Evolutionary conservation across 805 yeast genomes (phyloP).

Genomic region (Yarrowia deformans): DNA sequence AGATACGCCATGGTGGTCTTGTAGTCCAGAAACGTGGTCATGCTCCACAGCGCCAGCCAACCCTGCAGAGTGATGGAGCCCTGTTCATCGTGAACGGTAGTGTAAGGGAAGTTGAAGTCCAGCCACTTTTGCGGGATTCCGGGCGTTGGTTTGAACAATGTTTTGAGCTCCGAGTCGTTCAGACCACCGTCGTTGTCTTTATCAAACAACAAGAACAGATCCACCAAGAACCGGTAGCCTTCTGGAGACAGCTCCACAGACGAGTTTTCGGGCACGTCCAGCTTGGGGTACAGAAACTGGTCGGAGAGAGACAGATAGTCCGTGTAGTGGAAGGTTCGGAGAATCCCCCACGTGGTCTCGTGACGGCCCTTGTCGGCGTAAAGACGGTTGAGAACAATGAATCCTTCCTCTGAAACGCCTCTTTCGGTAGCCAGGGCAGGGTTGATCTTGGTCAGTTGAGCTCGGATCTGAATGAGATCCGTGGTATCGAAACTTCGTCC

Average conservation of each 20-base stretch:
- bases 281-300: constrained; percentile 74
- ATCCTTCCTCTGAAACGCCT: constrained; percentile 79
- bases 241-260: constrained; percentile 91
- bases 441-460: constrained; percentile 49
- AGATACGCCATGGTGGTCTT: constrained; percentile 85
- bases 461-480: constrained; percentile 54
- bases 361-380: constrained; percentile 93
- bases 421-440: constrained; percentile 49
- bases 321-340: constrained; percentile 87
- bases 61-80: constrained; percentile 95
- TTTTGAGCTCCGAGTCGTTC: constrained; percentile 70
- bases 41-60: constrained; percentile 98
- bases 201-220: constrained; percentile 84
- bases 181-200: constrained; percentile 97
- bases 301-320: constrained; percentile 88
- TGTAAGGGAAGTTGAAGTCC: constrained; percentile 81
- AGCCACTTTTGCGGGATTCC: constrained; percentile 90
- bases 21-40: constrained; percentile 89
- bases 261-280: constrained; percentile 75
- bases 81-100: constrained; percentile 88
- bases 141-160: constrained; percentile 86
- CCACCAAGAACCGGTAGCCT: constrained; percentile 92
- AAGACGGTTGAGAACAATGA: constrained; percentile 74
- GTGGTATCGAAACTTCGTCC: constrained; percentile 58
- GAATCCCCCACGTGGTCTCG: constrained; percentile 96